Conservation (phyloP, 441 rosid genomes). For the Arabidopsis lyrata region DNA sequence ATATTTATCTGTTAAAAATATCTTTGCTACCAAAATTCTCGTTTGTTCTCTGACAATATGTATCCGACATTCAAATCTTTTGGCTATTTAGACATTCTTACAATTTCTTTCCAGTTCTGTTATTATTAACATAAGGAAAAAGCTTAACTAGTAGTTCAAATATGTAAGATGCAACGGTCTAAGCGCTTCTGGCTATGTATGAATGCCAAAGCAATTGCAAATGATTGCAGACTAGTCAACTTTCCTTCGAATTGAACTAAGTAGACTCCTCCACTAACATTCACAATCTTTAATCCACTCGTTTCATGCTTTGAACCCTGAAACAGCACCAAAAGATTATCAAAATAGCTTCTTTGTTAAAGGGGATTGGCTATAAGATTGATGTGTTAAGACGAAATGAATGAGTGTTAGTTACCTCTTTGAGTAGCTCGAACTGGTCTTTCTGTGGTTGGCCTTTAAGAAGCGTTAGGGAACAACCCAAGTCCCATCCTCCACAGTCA, state of each 20-base stretch:
- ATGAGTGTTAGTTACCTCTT: conserved; percentile 51
- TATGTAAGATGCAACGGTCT: too few relatives aligned
- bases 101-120: too few relatives aligned
- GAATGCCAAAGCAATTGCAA: conserved; percentile 77
- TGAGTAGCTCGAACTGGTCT: conserved; percentile 53
- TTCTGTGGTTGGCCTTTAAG: conserved; percentile 49
- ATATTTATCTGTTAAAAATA: too few relatives aligned
- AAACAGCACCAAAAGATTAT: conserved; percentile 3
- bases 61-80: too few relatives aligned
- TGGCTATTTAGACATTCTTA: too few relatives aligned
- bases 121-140: too few relatives aligned
- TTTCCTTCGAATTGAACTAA: conserved; percentile 60
- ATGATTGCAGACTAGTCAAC: conserved; percentile 69
- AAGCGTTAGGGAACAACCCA: conserved; percentile 79
- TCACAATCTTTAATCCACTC: conserved; percentile 59
- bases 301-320: conserved; percentile 66
- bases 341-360: too few relatives aligned
- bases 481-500: conserved; percentile 96
- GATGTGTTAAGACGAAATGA: conserved; percentile 38
- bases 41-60: too few relatives aligned
- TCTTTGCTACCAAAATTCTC: too few relatives aligned
- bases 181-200: conserved; percentile 54
- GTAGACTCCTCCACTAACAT: conserved; percentile 60
- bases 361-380: too few relatives aligned
- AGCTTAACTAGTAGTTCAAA: too few relatives aligned